These are phyloP conservation scores for Coleophoma crateriformis DNA, from an alignment of 2,329 filamentous ascomycete genomes.

Conservation along the genomic window DNA sequence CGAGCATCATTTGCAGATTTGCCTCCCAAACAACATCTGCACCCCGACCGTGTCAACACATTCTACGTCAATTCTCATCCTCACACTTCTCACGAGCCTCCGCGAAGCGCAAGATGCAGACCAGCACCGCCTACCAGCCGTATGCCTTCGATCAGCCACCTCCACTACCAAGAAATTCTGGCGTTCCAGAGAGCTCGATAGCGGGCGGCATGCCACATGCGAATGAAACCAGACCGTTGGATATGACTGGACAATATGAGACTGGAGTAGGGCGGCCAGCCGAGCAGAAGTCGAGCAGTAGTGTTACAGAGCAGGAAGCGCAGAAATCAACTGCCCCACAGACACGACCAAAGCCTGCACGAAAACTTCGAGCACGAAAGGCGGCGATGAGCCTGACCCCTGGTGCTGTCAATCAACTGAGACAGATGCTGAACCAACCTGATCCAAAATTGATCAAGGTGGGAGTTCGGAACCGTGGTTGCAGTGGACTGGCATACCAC, in stretches of 20 bases:
- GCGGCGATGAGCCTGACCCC: conserved; percentile 85
- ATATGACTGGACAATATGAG: conserved; percentile 28
- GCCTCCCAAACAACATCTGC: conserved; percentile 25
- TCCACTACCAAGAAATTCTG: conserved; percentile 47
- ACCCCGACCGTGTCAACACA: conserved; percentile 31
- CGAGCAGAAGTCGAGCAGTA: conserved; percentile 32
- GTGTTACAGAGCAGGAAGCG: conserved; percentile 56
- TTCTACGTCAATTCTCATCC: conserved; percentile 41
- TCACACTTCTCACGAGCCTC: conserved; percentile 34
- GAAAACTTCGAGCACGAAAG: conserved; percentile 75
- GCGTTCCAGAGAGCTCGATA: conserved; percentile 57
- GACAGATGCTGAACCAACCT: conserved; percentile 72
- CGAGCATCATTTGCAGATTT: conserved; percentile 21
- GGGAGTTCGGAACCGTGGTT: conserved; percentile 89
- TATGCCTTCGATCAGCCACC: conserved; percentile 49
- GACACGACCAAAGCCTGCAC: conserved; percentile 44
- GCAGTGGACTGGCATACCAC: conserved; percentile 88
- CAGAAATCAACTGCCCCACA: conserved; percentile 46
- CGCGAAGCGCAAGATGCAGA: conserved; percentile 58
- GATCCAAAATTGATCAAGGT: conserved; percentile 91
- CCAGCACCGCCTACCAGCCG: conserved; percentile 58
- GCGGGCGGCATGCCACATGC: conserved; percentile 36
- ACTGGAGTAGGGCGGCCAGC: conserved; percentile 3
- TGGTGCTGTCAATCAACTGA: conserved; percentile 73
- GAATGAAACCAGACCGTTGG: conserved; percentile 41